Conservation (phyloP, 768 basidiomycete species). For the Russula griseocarnosa region DNA sequence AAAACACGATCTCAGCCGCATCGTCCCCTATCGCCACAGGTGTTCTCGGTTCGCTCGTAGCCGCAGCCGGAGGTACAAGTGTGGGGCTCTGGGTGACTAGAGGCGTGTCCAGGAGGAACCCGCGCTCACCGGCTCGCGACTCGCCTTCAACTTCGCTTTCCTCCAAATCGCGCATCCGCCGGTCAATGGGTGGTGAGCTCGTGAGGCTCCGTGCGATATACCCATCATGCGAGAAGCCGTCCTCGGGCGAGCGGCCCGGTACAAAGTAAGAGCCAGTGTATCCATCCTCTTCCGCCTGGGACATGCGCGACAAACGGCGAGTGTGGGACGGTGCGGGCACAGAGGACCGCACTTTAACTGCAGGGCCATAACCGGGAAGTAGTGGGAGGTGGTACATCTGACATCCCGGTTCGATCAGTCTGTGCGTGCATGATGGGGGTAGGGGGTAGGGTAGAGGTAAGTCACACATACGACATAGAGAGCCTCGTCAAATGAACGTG, state of each 20-base stretch:
- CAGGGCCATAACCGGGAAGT: constrained; percentile 84
- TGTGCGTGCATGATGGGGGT: neutral
- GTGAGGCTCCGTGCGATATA: constrained; percentile 45
- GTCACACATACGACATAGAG: constrained; percentile 75
- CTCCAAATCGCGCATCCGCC: constrained; percentile 17
- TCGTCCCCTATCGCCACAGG: constrained; percentile 40
- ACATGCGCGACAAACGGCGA: constrained; percentile 62
- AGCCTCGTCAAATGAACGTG: constrained; percentile 88
- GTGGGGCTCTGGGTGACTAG: neutral
- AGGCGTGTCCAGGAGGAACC: constrained; percentile 10
- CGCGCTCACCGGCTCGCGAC: constrained; percentile 21
- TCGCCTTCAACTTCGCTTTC: constrained; percentile 18
- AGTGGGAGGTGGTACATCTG: constrained; percentile 92
- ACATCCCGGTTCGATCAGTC: constrained; percentile 1
- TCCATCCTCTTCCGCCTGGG: constrained; percentile 85
- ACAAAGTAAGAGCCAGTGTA: constrained; percentile 84
- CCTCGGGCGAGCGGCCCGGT: constrained; percentile 33
- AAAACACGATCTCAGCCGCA: constrained; percentile 73
- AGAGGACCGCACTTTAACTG: constrained; percentile 82
- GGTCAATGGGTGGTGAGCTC: constrained; percentile 27
- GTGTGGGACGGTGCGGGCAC: constrained; percentile 48
- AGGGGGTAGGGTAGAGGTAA: neutral
- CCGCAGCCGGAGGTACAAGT: neutral
- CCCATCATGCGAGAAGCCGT: constrained; percentile 40
- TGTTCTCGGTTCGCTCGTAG: constrained; percentile 11